Base-by-base conservation (phyloP, 306 rosid genomes). In the Glycyrrhiza uralensis region DNA sequence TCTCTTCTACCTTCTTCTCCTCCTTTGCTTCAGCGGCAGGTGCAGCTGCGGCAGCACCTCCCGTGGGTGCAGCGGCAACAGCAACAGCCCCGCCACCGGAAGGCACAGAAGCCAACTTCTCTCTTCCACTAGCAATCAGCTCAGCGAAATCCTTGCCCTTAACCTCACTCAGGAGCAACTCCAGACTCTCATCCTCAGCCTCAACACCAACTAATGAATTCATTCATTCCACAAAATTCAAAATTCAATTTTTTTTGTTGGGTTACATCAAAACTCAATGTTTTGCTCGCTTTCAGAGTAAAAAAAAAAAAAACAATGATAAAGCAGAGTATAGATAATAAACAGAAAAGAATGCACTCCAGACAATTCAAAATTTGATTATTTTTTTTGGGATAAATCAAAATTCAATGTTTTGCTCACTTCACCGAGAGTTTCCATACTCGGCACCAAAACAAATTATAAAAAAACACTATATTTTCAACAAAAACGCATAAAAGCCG, bases 1-100 rank as follows among this genome's bases (percentile, higher is more conserved):
- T 88, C 87, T 88, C 90, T 84, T 84, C 88, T 1, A 76, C 88
- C 72, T 88, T 88, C 93, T 88, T 86, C 14, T 88, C 90, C 45
- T 88, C 86, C 85, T 88, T 88, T 1, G 85, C 73, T 82, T 81
- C 89, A 0, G 87, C 87, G 28, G 88, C 80, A 4, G 86, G 78
- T 19, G 89, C 85, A 0, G 85, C 84, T 1, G 65, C 86, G 20
- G 61, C 66, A 36, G 70, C 87, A 20, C 72, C 83, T 7, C 75
- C 87, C 0, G 73, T 54, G 15, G 88, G 33, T 10, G 82, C 80
- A 2, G 80, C 82, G 2, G 88, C 58, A 26, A 75, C 66, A 65
- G 86, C 89, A 54, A 76, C 83, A 2, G 77, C 89, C 0, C 62
- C 62, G 10, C 89, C 94, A 28, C 83, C 84, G 23, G 80, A 49